Evolutionary conservation across 148 eudicot species (phyloP), one percentile per base, ranked within the genome.

Genomic region (Linanthus parryae): DNA sequence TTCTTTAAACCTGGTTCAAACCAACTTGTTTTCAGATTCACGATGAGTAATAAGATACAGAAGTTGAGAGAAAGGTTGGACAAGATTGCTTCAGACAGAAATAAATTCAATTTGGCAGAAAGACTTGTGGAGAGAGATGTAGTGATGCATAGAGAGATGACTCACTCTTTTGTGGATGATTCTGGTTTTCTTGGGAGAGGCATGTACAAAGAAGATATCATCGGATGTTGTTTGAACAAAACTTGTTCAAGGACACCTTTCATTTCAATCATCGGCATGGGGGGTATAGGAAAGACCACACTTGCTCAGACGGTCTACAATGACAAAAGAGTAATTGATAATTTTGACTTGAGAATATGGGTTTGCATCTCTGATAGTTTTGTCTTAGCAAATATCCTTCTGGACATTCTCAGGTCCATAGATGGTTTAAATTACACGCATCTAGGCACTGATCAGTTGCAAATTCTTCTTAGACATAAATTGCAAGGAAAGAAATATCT

Each of bases 341-440:
- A n/a, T n/a, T n/a, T n/a, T n/a, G n/a, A n/a, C n/a, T n/a, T n/a
- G n/a, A n/a, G 73, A 44, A 20, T 64, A 34, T 70, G 75, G 70
- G 62, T 50, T 41, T 58, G 34, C 53, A 66, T 48, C 5, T 47
- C 62, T 18, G 59, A 69, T 7, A 10, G n/a, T 4, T 54, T 69
- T 26, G 52, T 48, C 8, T 19, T 44, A 24, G 36, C 38, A 23
- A 37, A 15, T n/a, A 31, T 63, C 15, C 8, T 58, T 5, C 7
- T 13, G 16, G 48, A 50, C 43, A 46, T 71, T 11, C 7, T 50
- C 13, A 40, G 41, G 18, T 8, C 29, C 31, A 5, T 7, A 40
- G 1, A 14, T 40, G 18, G 13, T 11, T 3, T 18, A 16, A n/a
- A 25, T 52, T 11, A 21, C 43, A 25, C 49, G 43, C 41, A 26